These are phyloP conservation scores for Penicillium carneum DNA, from an alignment of 2,329 filamentous ascomycete genomes.

Conservation along the genomic window DNA sequence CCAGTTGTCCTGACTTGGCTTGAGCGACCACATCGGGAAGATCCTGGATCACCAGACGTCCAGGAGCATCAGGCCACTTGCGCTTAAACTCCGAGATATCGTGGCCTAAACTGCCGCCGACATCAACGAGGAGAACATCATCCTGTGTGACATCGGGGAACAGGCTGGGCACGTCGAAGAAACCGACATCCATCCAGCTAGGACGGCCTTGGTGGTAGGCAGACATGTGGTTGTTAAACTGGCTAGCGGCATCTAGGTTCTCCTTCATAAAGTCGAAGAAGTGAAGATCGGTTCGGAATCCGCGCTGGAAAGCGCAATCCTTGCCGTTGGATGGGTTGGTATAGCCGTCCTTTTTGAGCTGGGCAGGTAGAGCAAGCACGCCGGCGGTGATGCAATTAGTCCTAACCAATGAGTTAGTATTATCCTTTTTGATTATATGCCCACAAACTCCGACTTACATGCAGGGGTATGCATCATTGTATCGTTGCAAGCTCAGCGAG, in stretches of 20 bases:
- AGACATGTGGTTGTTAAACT: constrained; percentile 43
- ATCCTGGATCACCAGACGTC: constrained; percentile 60
- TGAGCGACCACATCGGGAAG: constrained; percentile 49
- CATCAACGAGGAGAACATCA: constrained; percentile 50
- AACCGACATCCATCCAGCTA: constrained; percentile 45
- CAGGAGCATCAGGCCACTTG: constrained; percentile 49
- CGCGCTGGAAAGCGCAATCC: constrained; percentile 38
- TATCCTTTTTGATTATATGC: neutral
- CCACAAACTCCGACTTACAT: constrained; percentile 25
- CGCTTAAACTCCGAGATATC: constrained; percentile 50
- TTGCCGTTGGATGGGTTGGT: constrained; percentile 37
- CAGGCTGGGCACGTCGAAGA: constrained; percentile 36
- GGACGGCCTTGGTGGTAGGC: constrained; percentile 39
- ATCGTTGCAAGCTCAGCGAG: constrained; percentile 32
- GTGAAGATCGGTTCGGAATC: constrained; percentile 36
- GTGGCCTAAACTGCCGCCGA: constrained; percentile 55
- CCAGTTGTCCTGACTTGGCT: constrained; percentile 25
- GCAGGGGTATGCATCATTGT: constrained; percentile 36
- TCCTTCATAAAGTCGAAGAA: constrained; percentile 41
- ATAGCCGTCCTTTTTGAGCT: constrained; percentile 39
- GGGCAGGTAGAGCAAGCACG: constrained; percentile 36
- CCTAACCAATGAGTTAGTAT: constrained; percentile 21
- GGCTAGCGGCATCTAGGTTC: constrained; percentile 29
- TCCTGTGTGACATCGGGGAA: constrained; percentile 18
- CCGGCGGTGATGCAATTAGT: constrained; percentile 39